Evolutionary conservation across 2,329 filamentous ascomycete genomes (phyloP).

Genomic region (Biscogniauxia sp.): DNA sequence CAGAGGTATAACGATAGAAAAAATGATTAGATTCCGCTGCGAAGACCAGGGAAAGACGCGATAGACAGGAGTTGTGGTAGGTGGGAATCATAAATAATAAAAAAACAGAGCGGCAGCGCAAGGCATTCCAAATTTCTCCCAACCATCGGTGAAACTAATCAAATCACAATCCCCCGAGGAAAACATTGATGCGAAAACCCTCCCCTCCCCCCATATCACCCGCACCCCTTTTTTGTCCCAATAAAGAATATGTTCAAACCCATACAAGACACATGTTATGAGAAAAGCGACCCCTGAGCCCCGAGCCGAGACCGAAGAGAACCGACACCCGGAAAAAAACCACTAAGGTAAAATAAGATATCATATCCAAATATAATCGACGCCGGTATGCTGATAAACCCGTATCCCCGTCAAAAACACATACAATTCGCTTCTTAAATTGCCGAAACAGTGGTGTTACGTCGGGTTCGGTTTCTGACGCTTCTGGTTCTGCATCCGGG

Average conservation of each 20-base stretch:
- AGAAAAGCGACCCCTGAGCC: neutral
- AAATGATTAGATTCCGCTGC: too few relatives aligned
- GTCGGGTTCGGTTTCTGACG: slow-evolving; percentile 47
- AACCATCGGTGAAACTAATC: too few relatives aligned
- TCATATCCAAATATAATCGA: slow-evolving; percentile 15
- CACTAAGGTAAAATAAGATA: neutral
- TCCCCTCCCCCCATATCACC: too few relatives aligned
- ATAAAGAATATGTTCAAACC: neutral
- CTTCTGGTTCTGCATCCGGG: slow-evolving; percentile 56
- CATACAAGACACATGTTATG: neutral
- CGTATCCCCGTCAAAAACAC: slow-evolving; percentile 2
- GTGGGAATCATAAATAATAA: too few relatives aligned
- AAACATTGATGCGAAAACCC: too few relatives aligned
- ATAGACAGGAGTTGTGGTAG: too few relatives aligned
- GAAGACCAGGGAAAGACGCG: too few relatives aligned
- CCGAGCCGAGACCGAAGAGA: slow-evolving; percentile 1
- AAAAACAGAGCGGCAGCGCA: too few relatives aligned
- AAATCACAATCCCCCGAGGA: too few relatives aligned
- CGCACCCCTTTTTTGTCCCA: neutral
- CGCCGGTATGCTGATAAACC: slow-evolving; percentile 25
- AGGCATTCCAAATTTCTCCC: too few relatives aligned
- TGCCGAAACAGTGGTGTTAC: slow-evolving; percentile 5
- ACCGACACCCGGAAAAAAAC: slow-evolving; percentile 4
- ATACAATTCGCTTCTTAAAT: slow-evolving; percentile 1
- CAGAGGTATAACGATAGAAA: too few relatives aligned